Evolutionary conservation across 2,329 filamentous ascomycete species (phyloP).

Genomic region (Coleophoma crateriformis): DNA sequence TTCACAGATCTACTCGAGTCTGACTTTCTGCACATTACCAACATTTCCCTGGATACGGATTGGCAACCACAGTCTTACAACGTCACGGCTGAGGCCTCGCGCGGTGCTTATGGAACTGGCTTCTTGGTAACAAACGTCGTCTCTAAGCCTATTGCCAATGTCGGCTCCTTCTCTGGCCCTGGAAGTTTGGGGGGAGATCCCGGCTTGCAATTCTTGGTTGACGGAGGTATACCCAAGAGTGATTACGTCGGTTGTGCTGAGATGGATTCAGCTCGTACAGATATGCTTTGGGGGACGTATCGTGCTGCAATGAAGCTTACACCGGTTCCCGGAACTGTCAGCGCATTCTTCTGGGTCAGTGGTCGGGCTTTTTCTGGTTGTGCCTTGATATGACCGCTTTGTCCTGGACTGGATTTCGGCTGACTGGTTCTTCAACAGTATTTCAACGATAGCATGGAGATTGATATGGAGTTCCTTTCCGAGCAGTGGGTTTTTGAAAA

Average conservation of each 20-base stretch:
- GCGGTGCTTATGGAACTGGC: constrained; percentile 61
- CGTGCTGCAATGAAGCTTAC: constrained; percentile 57
- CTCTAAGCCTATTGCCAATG: constrained; percentile 40
- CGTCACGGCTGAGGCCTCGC: constrained; percentile 47
- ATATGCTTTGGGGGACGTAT: constrained; percentile 67
- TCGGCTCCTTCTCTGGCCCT: constrained; percentile 36
- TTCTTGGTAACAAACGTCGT: constrained; percentile 53
- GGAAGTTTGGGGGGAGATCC: constrained; percentile 38
- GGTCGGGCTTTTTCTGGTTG: no score
- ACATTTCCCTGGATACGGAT: constrained; percentile 44
- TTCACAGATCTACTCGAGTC: constrained; percentile 69
- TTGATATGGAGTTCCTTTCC: constrained; percentile 76
- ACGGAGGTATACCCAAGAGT: constrained; percentile 32
- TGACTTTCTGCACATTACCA: constrained; percentile 56
- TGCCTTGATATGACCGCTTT: not conserved
- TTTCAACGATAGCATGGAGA: constrained; percentile 73
- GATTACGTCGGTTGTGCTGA: constrained; percentile 58
- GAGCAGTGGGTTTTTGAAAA: constrained; percentile 49
- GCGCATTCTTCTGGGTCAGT: constrained; percentile 72
- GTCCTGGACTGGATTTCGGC: not conserved
- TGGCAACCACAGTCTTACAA: constrained; percentile 68
- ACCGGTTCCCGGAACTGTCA: constrained; percentile 50
- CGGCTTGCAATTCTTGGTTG: constrained; percentile 53
- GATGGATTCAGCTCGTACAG: constrained; percentile 52
- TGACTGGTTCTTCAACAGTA: constrained; percentile 42